phyloP scores from a whole-genome alignment of 768 basidiomycete species.

The Kwoniella newhampshirensis region DNA sequence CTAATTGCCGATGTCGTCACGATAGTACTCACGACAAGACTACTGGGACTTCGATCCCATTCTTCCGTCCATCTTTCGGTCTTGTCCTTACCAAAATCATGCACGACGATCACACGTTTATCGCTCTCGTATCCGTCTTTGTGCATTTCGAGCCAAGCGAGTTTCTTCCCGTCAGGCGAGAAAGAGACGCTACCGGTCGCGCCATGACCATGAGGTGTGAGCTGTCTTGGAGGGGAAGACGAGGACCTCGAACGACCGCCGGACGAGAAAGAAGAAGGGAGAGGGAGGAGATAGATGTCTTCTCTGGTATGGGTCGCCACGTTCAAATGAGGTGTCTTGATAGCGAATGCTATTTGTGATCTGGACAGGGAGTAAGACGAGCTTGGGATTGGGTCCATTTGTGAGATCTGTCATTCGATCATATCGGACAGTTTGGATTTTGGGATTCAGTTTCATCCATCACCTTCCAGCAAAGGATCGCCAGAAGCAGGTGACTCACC shows the following conservation, averaged over 20 bases:
- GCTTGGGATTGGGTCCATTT: slow-evolving; percentile 57
- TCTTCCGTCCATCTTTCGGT: slow-evolving; percentile 62
- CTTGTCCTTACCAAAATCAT: slow-evolving; percentile 63
- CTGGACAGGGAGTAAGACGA: slow-evolving; percentile 54
- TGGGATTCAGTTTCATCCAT: too few species aligned
- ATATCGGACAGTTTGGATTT: background rate
- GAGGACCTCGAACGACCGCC: background rate
- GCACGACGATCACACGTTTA: slow-evolving; percentile 66
- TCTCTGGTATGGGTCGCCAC: slow-evolving; percentile 86
- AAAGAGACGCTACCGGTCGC: slow-evolving; percentile 75
- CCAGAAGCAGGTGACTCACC: slow-evolving; percentile 22
- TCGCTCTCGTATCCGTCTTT: slow-evolving; percentile 89
- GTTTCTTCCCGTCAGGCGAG: slow-evolving; percentile 65
- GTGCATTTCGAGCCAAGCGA: slow-evolving; percentile 84
- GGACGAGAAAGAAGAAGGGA: slow-evolving; percentile 50
- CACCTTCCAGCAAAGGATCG: background rate
- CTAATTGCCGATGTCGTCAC: too few species aligned
- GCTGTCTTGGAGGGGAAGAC: slow-evolving; percentile 57
- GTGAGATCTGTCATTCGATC: slow-evolving; percentile 64
- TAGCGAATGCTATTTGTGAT: slow-evolving; percentile 72
- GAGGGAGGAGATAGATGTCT: slow-evolving; percentile 60
- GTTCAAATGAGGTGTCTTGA: slow-evolving; percentile 76
- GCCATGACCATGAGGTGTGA: slow-evolving; percentile 82
- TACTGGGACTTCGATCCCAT: slow-evolving; percentile 80
- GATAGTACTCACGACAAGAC: slow-evolving; percentile 63